Conservation (phyloP, 2,329 filamentous ascomycete species). For the Aspergillus nomiae region DNA sequence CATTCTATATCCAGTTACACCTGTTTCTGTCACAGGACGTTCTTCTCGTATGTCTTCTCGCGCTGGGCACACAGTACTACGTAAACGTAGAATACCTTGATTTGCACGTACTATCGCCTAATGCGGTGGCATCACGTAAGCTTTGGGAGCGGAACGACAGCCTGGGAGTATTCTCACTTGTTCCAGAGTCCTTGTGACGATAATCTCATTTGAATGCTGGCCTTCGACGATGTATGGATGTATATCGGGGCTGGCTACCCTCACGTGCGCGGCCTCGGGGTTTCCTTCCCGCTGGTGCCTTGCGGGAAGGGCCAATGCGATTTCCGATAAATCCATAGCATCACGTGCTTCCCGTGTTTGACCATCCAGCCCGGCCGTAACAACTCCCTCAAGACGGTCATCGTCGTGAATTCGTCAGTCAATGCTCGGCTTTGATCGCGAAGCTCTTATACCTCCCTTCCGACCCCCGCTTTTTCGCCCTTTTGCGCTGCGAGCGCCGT, state of each 20-base stretch:
- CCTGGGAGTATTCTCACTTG: too few species aligned
- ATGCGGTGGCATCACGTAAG: too few species aligned
- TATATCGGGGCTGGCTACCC: neutral
- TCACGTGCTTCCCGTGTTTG: conserved; percentile 6
- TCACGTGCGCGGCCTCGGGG: neutral
- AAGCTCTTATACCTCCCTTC: neutral
- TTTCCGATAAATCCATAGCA: neutral
- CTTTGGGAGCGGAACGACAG: too few species aligned
- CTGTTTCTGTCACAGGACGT: neutral
- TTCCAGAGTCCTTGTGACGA: too few species aligned
- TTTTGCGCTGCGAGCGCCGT: conserved; percentile 12
- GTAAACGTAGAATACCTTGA: neutral
- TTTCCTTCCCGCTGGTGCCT: neutral
- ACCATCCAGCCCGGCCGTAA: neutral
- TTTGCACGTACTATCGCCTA: neutral
- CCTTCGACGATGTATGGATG: too few species aligned
- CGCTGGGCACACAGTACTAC: neutral
- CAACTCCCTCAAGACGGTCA: neutral
- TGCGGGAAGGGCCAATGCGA: neutral
- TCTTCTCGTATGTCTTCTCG: neutral
- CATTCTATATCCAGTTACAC: neutral
- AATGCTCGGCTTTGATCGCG: neutral
- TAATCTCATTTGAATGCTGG: too few species aligned
- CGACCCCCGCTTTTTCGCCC: neutral
- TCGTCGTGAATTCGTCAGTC: neutral